phyloP scores from a whole-genome alignment of 2,329 filamentous ascomycete genomes.

The Colletotrichum sp. region DNA sequence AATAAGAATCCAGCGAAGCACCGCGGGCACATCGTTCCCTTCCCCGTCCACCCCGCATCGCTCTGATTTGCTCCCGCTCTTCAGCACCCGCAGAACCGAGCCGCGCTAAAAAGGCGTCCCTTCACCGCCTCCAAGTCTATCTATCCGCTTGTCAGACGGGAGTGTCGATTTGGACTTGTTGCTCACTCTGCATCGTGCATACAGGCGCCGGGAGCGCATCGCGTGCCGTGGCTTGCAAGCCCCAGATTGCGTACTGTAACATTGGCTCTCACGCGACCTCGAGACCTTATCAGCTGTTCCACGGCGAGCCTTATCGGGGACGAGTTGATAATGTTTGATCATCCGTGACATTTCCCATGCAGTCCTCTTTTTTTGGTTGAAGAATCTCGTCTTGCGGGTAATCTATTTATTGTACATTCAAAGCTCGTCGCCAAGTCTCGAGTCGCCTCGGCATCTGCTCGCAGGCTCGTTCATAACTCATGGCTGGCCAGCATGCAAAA shows the following conservation, averaged over 20 bases:
- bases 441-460: slow-evolving; percentile 7
- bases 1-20: background rate
- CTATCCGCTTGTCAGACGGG: background rate
- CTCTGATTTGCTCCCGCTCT: slow-evolving; percentile 7
- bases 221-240: background rate
- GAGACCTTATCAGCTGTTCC: background rate
- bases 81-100: slow-evolving; percentile 7
- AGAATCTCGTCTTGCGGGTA: slow-evolving; percentile 15
- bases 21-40: background rate
- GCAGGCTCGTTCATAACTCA: slow-evolving; percentile 11
- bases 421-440: slow-evolving; percentile 8
- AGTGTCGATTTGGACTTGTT: background rate
- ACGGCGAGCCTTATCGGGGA: background rate
- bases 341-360: background rate
- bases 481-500: slow-evolving; percentile 2
- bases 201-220: background rate
- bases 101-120: background rate
- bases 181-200: slow-evolving; percentile 18
- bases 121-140: slow-evolving; percentile 5
- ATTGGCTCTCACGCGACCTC: background rate
- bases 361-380: background rate
- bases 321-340: background rate
- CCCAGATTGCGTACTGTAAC: background rate
- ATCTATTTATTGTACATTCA: slow-evolving; percentile 23
- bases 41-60: background rate